Conservation (phyloP, 2,329 filamentous ascomycete genomes). For the Corinectria fuckeliana region DNA sequence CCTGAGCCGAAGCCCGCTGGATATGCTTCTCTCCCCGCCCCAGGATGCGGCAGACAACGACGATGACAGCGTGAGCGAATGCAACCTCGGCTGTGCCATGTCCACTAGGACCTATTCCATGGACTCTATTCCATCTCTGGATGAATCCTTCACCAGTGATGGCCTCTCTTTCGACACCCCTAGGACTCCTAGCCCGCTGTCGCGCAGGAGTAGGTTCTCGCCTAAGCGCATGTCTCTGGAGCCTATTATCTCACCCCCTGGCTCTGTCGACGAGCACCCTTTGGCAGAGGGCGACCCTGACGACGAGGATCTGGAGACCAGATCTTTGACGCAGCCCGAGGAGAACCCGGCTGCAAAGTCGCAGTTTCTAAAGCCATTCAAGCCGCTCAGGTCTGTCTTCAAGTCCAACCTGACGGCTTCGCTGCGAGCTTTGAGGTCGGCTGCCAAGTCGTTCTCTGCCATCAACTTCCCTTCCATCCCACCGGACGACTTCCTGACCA, state of each 20-base stretch:
- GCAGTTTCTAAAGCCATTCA: constrained; percentile 48
- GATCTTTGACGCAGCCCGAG: constrained; percentile 51
- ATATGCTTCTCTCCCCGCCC: constrained; percentile 65
- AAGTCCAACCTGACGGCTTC: constrained; percentile 75
- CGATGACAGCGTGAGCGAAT: constrained; percentile 57
- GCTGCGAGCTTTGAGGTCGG: constrained; percentile 67
- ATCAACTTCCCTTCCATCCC: constrained; percentile 69
- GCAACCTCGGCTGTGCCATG: constrained; percentile 57
- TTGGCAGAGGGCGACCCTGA: constrained; percentile 44
- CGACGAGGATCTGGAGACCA: constrained; percentile 54
- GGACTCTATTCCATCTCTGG: constrained; percentile 67
- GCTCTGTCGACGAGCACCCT: constrained; percentile 59
- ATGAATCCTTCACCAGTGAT: constrained; percentile 60
- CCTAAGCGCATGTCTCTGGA: constrained; percentile 58
- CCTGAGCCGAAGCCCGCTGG: constrained; percentile 61
- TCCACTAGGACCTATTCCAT: constrained; percentile 64
- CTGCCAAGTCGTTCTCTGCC: constrained; percentile 67
- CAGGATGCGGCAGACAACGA: constrained; percentile 64
- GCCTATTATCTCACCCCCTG: constrained; percentile 62
- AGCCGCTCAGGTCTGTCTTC: constrained; percentile 64
- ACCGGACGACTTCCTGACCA: constrained; percentile 70
- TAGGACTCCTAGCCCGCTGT: constrained; percentile 45
- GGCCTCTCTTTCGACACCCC: constrained; percentile 57
- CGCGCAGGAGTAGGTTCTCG: constrained; percentile 44
- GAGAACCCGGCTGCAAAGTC: constrained; percentile 44